A percentile compares a stretch with the other conserved stretches of the same genome.
These are phyloP conservation scores for Parastagonospora nodorum DNA, from an alignment of 2,329 filamentous ascomycete genomes.

Conservation along the genomic window DNA sequence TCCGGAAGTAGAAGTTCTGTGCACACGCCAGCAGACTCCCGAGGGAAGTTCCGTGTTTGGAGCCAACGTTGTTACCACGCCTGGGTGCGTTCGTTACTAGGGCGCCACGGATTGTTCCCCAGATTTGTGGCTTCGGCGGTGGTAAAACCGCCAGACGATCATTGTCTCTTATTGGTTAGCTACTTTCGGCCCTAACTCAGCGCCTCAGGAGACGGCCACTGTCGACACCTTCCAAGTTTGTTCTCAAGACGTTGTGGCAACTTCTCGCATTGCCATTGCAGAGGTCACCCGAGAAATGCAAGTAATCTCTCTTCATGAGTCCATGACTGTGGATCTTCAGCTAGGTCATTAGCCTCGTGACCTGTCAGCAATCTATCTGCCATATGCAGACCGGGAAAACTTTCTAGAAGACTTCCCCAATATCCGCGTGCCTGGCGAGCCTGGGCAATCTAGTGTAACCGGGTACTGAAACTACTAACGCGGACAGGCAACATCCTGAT, in stretches of 20 bases:
- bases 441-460: constrained; percentile 24
- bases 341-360: constrained; percentile 26
- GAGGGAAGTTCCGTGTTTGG: too few relatives aligned
- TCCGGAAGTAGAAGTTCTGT: constrained; percentile 29
- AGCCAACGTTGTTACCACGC: too few relatives aligned
- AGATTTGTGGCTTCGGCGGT: neutral
- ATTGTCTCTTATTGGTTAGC: too few relatives aligned
- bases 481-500: constrained; percentile 1
- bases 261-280: neutral
- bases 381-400: constrained; percentile 17
- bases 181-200: too few relatives aligned
- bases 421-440: constrained; percentile 15
- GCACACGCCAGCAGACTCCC: neutral
- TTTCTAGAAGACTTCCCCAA: constrained; percentile 29
- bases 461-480: constrained; percentile 24
- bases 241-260: neutral
- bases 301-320: constrained; percentile 7
- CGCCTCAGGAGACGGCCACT: too few relatives aligned
- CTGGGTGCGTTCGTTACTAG: too few relatives aligned
- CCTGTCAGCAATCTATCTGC: constrained; percentile 24
- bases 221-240: neutral
- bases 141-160: neutral
- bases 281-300: neutral
- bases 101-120: neutral
- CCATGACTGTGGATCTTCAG: constrained; percentile 4